Percentiles rank a stretch among this genome's conserved stretches.
These are phyloP conservation scores for Pythium utonaiense DNA, from an alignment of 352 stramenopile species.

Conservation along the genomic window DNA sequence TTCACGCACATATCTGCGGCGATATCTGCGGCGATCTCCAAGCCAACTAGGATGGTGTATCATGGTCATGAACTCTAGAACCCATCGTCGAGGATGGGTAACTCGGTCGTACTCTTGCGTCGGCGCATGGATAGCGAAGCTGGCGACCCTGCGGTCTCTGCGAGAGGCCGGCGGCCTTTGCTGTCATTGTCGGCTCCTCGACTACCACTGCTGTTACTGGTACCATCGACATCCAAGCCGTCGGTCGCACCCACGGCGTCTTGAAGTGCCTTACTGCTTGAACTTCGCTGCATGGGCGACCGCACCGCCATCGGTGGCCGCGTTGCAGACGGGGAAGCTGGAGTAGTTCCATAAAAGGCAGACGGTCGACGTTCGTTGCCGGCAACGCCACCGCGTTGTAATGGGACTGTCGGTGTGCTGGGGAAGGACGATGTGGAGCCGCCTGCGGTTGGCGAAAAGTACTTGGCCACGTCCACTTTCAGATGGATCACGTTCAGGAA, in stretches of 20 bases:
- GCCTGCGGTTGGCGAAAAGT: constrained; percentile 27
- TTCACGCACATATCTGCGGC: no score
- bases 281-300: constrained; percentile 2
- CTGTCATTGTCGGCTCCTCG: background rate
- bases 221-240: background rate
- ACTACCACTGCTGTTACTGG: background rate
- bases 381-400: background rate
- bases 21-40: no score
- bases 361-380: constrained; percentile 3
- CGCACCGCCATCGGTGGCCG: background rate
- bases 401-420: background rate
- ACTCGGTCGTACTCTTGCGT: constrained; percentile 53
- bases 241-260: constrained; percentile 15
- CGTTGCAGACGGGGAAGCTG: constrained; percentile 1
- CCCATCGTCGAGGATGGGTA: constrained; percentile 17
- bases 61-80: constrained; percentile 8
- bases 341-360: constrained; percentile 12
- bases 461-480: constrained; percentile 45
- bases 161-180: constrained; percentile 21
- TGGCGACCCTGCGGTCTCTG: constrained; percentile 17
- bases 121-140: constrained; percentile 41
- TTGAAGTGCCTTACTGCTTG: constrained; percentile 6
- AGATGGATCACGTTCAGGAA: constrained; percentile 55
- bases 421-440: constrained; percentile 1
- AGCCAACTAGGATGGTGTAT: no score